Evolutionary conservation across 1,139 yeast species (phyloP).

Genomic region (Zygosaccharomyces sapae): DNA sequence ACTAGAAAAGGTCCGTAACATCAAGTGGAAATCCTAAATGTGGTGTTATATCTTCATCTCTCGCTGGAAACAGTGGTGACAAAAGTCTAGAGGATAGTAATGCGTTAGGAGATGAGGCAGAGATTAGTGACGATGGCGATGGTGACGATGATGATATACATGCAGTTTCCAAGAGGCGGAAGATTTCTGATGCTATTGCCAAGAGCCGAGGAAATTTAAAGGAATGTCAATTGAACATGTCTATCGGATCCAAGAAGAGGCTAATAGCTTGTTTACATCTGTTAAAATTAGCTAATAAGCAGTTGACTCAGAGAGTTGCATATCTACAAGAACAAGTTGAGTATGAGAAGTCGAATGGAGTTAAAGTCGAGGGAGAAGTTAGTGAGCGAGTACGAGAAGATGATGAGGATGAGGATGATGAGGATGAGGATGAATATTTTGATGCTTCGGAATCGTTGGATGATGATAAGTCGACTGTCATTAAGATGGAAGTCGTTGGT

Average conservation of each 20-base stretch:
- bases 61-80: slow-evolving; percentile 15
- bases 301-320: slow-evolving; percentile 59
- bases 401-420: slow-evolving; percentile 25
- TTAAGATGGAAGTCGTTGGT: slow-evolving; percentile 77
- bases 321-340: slow-evolving; percentile 51
- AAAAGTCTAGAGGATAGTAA: slow-evolving; percentile 12
- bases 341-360: slow-evolving; percentile 33
- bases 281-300: slow-evolving; percentile 70
- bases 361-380: slow-evolving; percentile 11
- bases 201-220: slow-evolving; percentile 32
- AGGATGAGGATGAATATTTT: slow-evolving; percentile 32
- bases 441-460: slow-evolving; percentile 36
- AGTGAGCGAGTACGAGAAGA: slow-evolving; percentile 19
- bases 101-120: slow-evolving; percentile 1
- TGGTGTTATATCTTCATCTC: too few species aligned
- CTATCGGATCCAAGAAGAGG: slow-evolving; percentile 65
- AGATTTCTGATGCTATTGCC: slow-evolving; percentile 29
- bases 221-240: slow-evolving; percentile 40
- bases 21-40: slow-evolving; percentile 13
- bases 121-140: slow-evolving; percentile 5
- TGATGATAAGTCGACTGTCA: slow-evolving; percentile 40
- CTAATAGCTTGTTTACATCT: slow-evolving; percentile 70
- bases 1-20: slow-evolving; percentile 20
- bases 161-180: slow-evolving; percentile 27
- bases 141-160: slow-evolving; percentile 13